These are phyloP conservation scores for Cotoneaster glaucophyllus DNA, from an alignment of 306 rosid genomes.

Conservation along the genomic window DNA sequence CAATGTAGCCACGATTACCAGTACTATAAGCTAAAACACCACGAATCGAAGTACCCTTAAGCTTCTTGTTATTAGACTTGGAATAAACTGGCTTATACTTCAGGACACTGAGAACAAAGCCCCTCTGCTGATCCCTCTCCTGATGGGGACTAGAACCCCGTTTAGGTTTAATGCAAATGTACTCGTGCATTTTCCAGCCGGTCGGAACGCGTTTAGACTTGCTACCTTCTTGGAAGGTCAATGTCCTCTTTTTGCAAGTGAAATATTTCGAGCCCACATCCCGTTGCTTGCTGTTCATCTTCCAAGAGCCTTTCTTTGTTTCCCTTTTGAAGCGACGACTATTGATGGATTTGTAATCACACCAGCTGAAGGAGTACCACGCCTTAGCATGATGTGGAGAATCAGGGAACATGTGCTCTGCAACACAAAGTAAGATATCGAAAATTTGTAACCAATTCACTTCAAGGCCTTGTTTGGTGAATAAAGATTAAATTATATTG, in stretches of 20 bases:
- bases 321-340: slow-evolving; percentile 30
- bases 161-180: slow-evolving; percentile 14
- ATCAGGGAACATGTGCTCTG: slow-evolving; percentile 20
- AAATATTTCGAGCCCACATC: slow-evolving; percentile 5
- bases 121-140: slow-evolving; percentile 17
- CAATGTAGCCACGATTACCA: slow-evolving; percentile 9
- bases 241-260: slow-evolving; percentile 48
- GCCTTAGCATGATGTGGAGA: slow-evolving; percentile 10
- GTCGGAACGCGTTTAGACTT: slow-evolving; percentile 10
- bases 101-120: slow-evolving; percentile 45
- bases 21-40: slow-evolving; percentile 14
- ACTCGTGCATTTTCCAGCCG: slow-evolving; percentile 57
- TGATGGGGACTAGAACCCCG: background rate
- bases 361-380: slow-evolving; percentile 48
- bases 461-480: no score
- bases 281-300: slow-evolving; percentile 40
- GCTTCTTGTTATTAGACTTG: background rate
- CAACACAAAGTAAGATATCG: background rate
- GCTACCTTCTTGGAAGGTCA: slow-evolving; percentile 40
- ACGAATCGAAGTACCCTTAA: background rate
- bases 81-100: slow-evolving; percentile 13
- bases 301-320: slow-evolving; percentile 50
- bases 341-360: slow-evolving; percentile 21
- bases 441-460: background rate
- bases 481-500: no score